phyloP scores from a whole-genome alignment of 441 rosid genomes.

The Mallotus repandus region DNA sequence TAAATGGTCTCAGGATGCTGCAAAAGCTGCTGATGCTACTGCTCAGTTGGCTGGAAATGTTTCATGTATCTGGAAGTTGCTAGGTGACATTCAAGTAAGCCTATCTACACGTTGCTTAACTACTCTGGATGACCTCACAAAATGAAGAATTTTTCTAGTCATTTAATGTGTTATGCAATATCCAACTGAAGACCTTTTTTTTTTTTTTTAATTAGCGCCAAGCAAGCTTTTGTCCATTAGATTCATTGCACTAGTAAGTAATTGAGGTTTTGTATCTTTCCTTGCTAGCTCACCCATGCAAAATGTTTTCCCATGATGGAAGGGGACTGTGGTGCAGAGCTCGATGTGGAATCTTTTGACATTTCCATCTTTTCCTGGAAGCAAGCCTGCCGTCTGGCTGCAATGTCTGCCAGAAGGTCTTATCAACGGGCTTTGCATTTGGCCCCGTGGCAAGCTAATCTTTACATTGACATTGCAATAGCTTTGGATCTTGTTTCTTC shows the following conservation, averaged over 20 bases:
- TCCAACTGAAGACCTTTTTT: not conserved
- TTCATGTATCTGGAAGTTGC: constrained; percentile 86
- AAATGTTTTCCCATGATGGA: constrained; percentile 78
- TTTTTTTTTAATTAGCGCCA: no score
- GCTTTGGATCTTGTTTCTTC: constrained; percentile 66
- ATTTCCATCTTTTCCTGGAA: constrained; percentile 71
- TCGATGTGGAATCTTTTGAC: constrained; percentile 42
- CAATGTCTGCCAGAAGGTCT: constrained; percentile 62
- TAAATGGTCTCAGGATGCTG: constrained; percentile 61
- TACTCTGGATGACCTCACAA: not conserved
- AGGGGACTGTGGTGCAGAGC: constrained; percentile 35
- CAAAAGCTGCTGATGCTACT: constrained; percentile 49
- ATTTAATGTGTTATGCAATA: not conserved
- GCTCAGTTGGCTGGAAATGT: constrained; percentile 56
- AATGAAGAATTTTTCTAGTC: not conserved
- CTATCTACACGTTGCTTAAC: not conserved
- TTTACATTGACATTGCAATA: constrained; percentile 73
- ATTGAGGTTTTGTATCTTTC: constrained; percentile 26
- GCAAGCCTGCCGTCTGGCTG: constrained; percentile 55
- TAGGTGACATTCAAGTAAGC: constrained; percentile 81
- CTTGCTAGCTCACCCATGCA: constrained; percentile 66
- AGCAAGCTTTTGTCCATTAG: not conserved
- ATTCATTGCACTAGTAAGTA: not conserved
- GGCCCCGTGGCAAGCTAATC: constrained; percentile 91
- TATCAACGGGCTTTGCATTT: constrained; percentile 80